These are phyloP conservation scores for Penicillium pancosmium DNA, from an alignment of 495 filamentous ascomycete genomes.

Conservation along the genomic window DNA sequence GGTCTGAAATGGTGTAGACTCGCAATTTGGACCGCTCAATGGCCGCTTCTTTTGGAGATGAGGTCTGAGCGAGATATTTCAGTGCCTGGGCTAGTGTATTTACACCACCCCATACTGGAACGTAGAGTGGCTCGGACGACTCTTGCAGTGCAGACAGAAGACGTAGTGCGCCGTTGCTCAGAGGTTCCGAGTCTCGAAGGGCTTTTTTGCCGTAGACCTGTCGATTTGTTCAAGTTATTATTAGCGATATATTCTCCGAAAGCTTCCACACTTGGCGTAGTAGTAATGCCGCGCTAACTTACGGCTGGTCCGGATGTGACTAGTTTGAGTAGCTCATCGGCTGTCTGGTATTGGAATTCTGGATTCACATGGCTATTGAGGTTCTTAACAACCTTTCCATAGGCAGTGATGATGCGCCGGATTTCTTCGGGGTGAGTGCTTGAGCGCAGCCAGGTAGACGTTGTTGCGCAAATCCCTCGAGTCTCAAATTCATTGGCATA, in stretches of 20 bases:
- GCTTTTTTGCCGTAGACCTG: conserved; percentile 4
- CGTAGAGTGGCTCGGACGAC: conserved; percentile 2
- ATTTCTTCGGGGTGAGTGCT: conserved; percentile 41
- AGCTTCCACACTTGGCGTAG: neutral
- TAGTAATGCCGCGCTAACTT: neutral
- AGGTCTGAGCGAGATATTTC: conserved; percentile 26
- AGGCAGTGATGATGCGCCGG: conserved; percentile 42
- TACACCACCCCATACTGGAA: conserved; percentile 44
- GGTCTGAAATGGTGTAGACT: conserved; percentile 50
- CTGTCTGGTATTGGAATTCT: conserved; percentile 35
- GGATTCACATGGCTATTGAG: conserved; percentile 43
- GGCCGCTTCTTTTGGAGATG: conserved; percentile 9
- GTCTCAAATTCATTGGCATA: conserved; percentile 49
- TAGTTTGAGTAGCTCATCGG: conserved; percentile 31
- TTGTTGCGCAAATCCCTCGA: conserved; percentile 42
- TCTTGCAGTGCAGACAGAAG: neutral
- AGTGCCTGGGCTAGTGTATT: conserved; percentile 48
- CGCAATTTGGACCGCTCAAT: conserved; percentile 37
- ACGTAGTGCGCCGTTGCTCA: neutral
- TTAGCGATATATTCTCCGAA: neutral
- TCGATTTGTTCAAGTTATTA: neutral
- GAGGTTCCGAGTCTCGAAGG: neutral
- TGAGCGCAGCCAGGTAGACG: conserved; percentile 43
- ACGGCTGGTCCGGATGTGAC: conserved; percentile 33
- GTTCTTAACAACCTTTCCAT: conserved; percentile 42